Evolutionary conservation across 2,329 filamentous ascomycete genomes (phyloP).

Genomic region (Neoascochyta sp.): DNA sequence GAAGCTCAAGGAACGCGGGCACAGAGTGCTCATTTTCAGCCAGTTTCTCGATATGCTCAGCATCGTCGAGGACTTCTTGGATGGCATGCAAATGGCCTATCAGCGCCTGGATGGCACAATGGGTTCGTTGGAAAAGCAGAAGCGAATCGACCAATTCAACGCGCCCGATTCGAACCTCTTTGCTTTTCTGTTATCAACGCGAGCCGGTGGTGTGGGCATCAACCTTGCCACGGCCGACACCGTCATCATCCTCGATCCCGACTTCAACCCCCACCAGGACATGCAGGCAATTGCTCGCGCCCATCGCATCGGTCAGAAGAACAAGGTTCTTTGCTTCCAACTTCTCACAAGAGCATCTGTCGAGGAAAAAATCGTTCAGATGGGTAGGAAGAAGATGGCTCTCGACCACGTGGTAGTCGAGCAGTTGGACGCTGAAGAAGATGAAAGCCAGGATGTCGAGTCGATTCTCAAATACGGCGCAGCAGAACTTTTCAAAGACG

Average conservation of each 20-base stretch:
- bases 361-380: slow-evolving; percentile 95
- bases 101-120: slow-evolving; percentile 84
- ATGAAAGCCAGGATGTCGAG: slow-evolving; percentile 75
- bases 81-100: slow-evolving; percentile 67
- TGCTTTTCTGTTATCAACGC: slow-evolving; percentile 87
- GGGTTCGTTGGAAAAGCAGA: slow-evolving; percentile 81
- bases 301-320: slow-evolving; percentile 93
- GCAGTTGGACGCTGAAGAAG: slow-evolving; percentile 79
- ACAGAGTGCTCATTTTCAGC: slow-evolving; percentile 91
- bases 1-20: slow-evolving; percentile 77
- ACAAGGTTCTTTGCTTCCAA: slow-evolving; percentile 93
- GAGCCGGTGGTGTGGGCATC: slow-evolving; percentile 94
- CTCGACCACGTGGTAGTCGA: slow-evolving; percentile 94
- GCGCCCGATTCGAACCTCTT: slow-evolving; percentile 77
- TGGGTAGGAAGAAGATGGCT: slow-evolving; percentile 92
- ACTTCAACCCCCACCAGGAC: slow-evolving; percentile 98
- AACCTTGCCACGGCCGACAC: slow-evolving; percentile 96
- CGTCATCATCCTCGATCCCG: slow-evolving; percentile 93
- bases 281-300: slow-evolving; percentile 92
- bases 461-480: slow-evolving; percentile 86
- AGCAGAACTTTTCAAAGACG: slow-evolving; percentile 77
- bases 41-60: slow-evolving; percentile 86
- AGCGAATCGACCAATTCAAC: slow-evolving; percentile 91
- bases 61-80: slow-evolving; percentile 87
- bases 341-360: slow-evolving; percentile 83